Evolutionary conservation across 352 stramenopile species (phyloP).

Genomic region (Phytopythium montanum): DNA sequence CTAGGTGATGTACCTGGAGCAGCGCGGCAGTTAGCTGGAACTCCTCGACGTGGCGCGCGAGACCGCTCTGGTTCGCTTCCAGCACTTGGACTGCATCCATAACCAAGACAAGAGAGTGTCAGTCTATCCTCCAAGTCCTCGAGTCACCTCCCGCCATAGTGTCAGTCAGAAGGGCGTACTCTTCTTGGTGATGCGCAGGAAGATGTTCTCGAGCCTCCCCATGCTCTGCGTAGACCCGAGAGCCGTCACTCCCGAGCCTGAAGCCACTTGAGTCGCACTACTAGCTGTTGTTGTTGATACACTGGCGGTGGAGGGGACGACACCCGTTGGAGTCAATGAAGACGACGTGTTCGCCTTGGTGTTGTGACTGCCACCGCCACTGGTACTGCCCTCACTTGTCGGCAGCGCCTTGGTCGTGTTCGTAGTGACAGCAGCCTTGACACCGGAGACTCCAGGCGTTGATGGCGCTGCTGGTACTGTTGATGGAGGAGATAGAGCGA

Average conservation of each 20-base stretch:
- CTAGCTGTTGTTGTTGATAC: background rate
- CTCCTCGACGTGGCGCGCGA: slow-evolving; percentile 55
- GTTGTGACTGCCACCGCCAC: background rate
- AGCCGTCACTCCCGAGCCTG: background rate
- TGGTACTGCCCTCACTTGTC: background rate
- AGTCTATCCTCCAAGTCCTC: background rate
- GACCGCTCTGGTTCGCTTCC: slow-evolving; percentile 59
- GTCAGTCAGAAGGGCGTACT: slow-evolving; percentile 25
- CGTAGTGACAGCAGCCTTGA: background rate
- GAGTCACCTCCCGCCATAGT: background rate
- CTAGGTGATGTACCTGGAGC: slow-evolving; percentile 25
- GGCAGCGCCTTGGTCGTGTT: background rate
- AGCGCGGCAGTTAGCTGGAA: slow-evolving; percentile 45
- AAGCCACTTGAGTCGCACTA: background rate
- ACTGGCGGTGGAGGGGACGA: background rate
- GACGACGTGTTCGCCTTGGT: background rate
- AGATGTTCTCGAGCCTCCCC: slow-evolving; percentile 77
- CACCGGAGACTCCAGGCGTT: too few relatives aligned
- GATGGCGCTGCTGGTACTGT: background rate
- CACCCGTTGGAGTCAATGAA: background rate
- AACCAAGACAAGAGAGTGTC: background rate
- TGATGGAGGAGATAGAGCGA: background rate
- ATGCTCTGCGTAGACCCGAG: slow-evolving; percentile 37
- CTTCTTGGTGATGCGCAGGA: slow-evolving; percentile 83
- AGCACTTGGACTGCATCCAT: slow-evolving; percentile 56